These are phyloP conservation scores for Tuber indicum DNA, from an alignment of 495 filamentous ascomycete species.

Conservation along the genomic window DNA sequence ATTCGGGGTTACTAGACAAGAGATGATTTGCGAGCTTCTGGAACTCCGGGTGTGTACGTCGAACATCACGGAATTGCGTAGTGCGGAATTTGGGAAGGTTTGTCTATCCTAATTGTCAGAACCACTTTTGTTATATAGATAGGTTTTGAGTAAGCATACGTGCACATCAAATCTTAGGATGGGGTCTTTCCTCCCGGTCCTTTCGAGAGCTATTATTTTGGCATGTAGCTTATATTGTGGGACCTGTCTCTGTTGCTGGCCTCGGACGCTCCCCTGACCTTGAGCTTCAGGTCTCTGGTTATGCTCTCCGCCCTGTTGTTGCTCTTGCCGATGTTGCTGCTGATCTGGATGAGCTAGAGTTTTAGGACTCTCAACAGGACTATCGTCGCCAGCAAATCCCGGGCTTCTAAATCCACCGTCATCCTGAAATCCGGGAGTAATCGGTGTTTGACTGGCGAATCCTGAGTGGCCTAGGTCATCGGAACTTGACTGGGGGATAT, in stretches of 20 bases:
- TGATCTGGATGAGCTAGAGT: conserved; percentile 15
- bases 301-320: conserved; percentile 1
- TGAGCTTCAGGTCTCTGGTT: neutral
- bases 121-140: conserved; percentile 1
- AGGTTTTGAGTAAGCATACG: conserved; percentile 51
- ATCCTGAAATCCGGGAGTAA: conserved; percentile 12
- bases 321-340: conserved; percentile 18
- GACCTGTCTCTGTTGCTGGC: conserved; percentile 13
- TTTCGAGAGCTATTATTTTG: conserved; percentile 86
- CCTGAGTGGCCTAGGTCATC: conserved; percentile 4
- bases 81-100: conserved; percentile 96
- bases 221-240: conserved; percentile 81
- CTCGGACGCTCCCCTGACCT: conserved; percentile 4
- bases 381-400: conserved; percentile 11
- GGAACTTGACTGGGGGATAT: neutral
- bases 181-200: conserved; percentile 89
- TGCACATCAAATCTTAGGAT: conserved; percentile 96
- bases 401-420: conserved; percentile 22
- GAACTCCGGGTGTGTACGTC: conserved; percentile 92
- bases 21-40: conserved; percentile 89
- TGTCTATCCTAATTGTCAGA: conserved; percentile 54
- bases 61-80: conserved; percentile 94
- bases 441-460: neutral
- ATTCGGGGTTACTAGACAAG: conserved; percentile 91
- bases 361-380: conserved; percentile 7